phyloP scores from a whole-genome alignment of 31 red algal species.

The Asparagopsis taxiformis region DNA sequence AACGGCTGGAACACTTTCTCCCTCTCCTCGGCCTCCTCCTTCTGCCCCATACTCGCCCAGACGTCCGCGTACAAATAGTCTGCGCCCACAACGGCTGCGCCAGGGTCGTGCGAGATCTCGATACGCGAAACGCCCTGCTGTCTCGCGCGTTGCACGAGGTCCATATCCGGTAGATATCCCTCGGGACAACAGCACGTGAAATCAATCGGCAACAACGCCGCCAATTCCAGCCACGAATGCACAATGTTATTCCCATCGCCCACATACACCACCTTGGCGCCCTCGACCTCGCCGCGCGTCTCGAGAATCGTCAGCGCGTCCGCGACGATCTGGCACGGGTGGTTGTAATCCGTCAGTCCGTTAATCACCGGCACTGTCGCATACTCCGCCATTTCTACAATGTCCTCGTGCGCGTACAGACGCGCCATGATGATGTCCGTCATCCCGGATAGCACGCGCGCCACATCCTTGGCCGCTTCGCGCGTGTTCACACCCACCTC shows the following conservation, averaged over 20 bases:
- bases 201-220: slow-evolving; percentile 57
- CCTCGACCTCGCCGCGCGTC: slow-evolving; percentile 61
- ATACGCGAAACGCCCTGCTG: slow-evolving; percentile 42
- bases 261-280: slow-evolving; percentile 88
- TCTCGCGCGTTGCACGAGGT: slow-evolving; percentile 43
- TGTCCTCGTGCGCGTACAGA: slow-evolving; percentile 79
- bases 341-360: slow-evolving; percentile 97
- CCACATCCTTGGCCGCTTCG: slow-evolving; percentile 92
- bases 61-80: slow-evolving; percentile 97
- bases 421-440: slow-evolving; percentile 96
- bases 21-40: slow-evolving; percentile 74
- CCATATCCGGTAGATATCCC: slow-evolving; percentile 73
- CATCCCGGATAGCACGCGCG: slow-evolving; percentile 89
- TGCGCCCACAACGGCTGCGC: slow-evolving; percentile 70
- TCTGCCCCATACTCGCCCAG: slow-evolving; percentile 98
- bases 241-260: slow-evolving; percentile 99
- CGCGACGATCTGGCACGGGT: slow-evolving; percentile 98
- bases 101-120: slow-evolving; percentile 65
- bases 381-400: slow-evolving; percentile 82
- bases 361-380: slow-evolving; percentile 97
- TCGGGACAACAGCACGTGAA: slow-evolving; percentile 86
- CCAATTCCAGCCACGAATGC: slow-evolving; percentile 89
- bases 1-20: slow-evolving; percentile 68
- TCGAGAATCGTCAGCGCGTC: slow-evolving; percentile 96
- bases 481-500: slow-evolving; percentile 87